Base-by-base conservation (phyloP, 2,329 filamentous ascomycete genomes). In the Calonectria crousiana region DNA sequence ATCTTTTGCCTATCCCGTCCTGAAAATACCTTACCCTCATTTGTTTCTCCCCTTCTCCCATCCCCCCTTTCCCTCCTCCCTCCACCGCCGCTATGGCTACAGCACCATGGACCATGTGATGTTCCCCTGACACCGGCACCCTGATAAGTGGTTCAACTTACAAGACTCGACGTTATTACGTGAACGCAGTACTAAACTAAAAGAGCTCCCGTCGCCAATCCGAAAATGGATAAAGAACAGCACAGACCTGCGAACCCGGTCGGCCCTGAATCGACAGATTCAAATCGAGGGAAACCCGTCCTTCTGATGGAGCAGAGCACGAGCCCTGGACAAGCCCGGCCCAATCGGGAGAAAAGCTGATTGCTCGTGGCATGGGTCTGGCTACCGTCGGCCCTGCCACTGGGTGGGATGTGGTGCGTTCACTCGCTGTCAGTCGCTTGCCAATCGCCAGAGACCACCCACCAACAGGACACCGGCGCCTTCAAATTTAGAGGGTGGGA, bases 301-400 rank as follows among this genome's bases (percentile, higher is more conserved):
- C 73, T 73, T 62, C 64, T 23, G 62, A 67, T 66, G 69, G 75
- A 77, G 76, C 72, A 69, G 74, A 69, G 60, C 65, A 52, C 53
- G 71, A 80, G 75, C 75, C 72, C 62, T 56, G 44, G 52, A 28
- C 16, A 34, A 73, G 67, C 75, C 75, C 60, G 69, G 74, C 28
- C 78, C 80, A 81, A 81, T 81, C 79, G 79, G 78, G 76, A 60
- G 74, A 79, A 79, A 78, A 74, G 58, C 32, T 75, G 53, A 70
- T 75, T 70, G 73, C 75, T 74, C 78, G 77, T 81, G 78, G 74
- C 72, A 71, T 78, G 64, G 64, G n/a, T 51, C 70, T 73, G 74
- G 69, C 70, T 60, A 74, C 72, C 51, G 38, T 44, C 72, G 64
- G 76, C 73, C 34, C 58, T 75, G 72, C 72, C 71, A 66, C 30